A percentile compares a stretch with the other conserved stretches of the same genome.
Conservation (phyloP, 164 flowering plant species). For the Umbilicus rupestris region DNA sequence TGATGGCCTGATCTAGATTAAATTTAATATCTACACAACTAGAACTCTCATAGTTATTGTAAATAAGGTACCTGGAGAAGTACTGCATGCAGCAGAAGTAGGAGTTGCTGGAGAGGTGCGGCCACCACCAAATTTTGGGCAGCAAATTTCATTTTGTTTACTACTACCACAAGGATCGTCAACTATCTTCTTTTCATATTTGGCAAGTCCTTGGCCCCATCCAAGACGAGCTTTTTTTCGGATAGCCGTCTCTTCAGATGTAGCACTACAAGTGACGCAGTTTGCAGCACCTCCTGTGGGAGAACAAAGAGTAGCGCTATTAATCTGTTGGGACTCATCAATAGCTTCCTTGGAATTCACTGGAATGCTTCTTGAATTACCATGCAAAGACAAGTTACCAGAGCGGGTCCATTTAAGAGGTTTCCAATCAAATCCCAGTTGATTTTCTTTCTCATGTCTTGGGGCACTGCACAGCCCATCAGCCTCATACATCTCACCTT, state of each 20-base stretch:
- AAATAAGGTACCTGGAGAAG: slow-evolving; percentile 82
- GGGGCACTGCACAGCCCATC: slow-evolving; percentile 37
- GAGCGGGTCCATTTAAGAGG: slow-evolving; percentile 72
- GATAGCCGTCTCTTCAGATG: slow-evolving; percentile 41
- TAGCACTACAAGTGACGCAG: slow-evolving; percentile 24
- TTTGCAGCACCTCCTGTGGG: slow-evolving; percentile 48
- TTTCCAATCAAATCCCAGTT: slow-evolving; percentile 58
- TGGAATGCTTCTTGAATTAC: slow-evolving; percentile 55
- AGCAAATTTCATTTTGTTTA: slow-evolving; percentile 23
- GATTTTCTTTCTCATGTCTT: slow-evolving; percentile 40
- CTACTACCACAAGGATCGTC: slow-evolving; percentile 57
- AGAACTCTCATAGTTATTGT: too few species aligned
- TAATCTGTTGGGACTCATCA: slow-evolving; percentile 29
- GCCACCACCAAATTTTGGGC: slow-evolving; percentile 37
- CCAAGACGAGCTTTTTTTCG: slow-evolving; percentile 91
- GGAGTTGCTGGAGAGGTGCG: slow-evolving; percentile 82
- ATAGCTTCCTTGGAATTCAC: slow-evolving; percentile 39
- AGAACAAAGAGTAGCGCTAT: slow-evolving; percentile 32
- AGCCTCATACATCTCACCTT: slow-evolving; percentile 29
- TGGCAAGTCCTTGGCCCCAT: slow-evolving; percentile 99
- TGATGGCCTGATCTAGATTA: too few species aligned
- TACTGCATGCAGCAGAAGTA: slow-evolving; percentile 81
- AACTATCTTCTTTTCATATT: slow-evolving; percentile 83
- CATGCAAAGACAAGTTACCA: slow-evolving; percentile 67
- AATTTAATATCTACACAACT: not conserved